phyloP scores from a whole-genome alignment of 371 early-diverging fungal genomes.

The Massospora cicadina region DNA sequence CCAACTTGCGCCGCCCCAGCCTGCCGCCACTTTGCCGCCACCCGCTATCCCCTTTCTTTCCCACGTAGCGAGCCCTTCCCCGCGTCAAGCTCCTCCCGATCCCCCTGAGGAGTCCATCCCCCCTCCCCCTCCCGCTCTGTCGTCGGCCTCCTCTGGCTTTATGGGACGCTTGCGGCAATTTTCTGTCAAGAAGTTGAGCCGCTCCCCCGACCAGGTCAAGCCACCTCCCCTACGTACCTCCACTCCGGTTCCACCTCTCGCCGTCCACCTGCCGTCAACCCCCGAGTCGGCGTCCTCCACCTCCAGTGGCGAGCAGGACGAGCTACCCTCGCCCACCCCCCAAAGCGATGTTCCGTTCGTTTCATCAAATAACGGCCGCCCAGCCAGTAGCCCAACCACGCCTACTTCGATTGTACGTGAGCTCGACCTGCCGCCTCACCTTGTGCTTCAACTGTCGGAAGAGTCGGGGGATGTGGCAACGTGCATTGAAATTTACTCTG shows the following conservation, averaged over 20 bases:
- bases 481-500: slow-evolving; percentile 53
- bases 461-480: slow-evolving; percentile 63
- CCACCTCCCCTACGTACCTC: background rate
- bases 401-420: slow-evolving; percentile 21
- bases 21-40: background rate
- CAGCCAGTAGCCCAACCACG: background rate
- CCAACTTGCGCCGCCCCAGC: background rate
- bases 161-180: slow-evolving; percentile 9
- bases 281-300: background rate
- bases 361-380: background rate
- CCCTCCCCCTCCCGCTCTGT: slow-evolving; percentile 3
- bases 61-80: background rate
- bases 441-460: slow-evolving; percentile 55
- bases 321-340: background rate
- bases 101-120: background rate
- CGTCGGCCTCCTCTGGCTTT: slow-evolving; percentile 7
- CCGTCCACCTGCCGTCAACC: background rate
- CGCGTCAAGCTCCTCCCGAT: background rate
- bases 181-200: slow-evolving; percentile 2
- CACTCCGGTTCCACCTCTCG: background rate
- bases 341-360: background rate
- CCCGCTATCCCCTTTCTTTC: background rate
- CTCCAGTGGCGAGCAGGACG: background rate
- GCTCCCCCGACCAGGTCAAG: slow-evolving; percentile 2
- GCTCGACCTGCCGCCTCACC: slow-evolving; percentile 38